A percentile compares a stretch with the other conserved stretches of the same genome.
phyloP scores from a whole-genome alignment of 331 rosid genomes.

The Phaseolus coccineus region DNA sequence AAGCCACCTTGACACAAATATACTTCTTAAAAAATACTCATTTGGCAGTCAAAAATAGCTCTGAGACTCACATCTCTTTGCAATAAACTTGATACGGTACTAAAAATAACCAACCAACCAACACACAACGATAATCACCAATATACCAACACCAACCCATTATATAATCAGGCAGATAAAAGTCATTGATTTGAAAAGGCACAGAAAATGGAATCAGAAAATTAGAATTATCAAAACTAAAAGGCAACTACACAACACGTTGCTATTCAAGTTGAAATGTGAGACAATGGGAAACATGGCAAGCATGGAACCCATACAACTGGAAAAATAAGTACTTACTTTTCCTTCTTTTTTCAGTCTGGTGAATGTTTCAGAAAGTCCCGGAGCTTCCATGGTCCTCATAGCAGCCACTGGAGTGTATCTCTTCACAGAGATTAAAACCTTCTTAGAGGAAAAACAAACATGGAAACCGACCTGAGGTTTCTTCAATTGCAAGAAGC shows the following conservation, averaged over 20 bases:
- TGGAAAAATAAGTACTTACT: conserved; percentile 50
- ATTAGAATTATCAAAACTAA: not conserved
- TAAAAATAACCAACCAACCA: not conserved
- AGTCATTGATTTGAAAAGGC: conserved; percentile 10
- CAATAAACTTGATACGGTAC: not conserved
- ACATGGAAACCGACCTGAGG: conserved; percentile 49
- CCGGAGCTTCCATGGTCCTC: conserved; percentile 54
- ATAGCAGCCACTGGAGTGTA: conserved; percentile 67
- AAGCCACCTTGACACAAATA: conserved; percentile 73
- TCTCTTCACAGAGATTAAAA: conserved; percentile 52
- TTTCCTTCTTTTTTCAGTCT: conserved; percentile 69
- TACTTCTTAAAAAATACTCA: conserved; percentile 41
- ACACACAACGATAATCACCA: not conserved
- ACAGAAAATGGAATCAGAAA: conserved; percentile 13
- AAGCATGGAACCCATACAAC: not conserved
- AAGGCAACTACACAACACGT: not conserved
- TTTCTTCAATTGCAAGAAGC: conserved; percentile 63
- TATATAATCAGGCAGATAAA: conserved; percentile 13
- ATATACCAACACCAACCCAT: not conserved
- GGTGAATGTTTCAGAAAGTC: conserved; percentile 78
- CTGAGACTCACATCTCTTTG: conserved; percentile 13
- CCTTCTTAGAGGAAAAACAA: conserved; percentile 48
- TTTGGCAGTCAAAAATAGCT: conserved; percentile 29
- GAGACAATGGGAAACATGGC: conserved; percentile 22
- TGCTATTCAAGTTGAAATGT: conserved; percentile 23